Evolutionary conservation across 75 land plant genomes (phyloP).

Genomic region (Azolla pinnata): DNA sequence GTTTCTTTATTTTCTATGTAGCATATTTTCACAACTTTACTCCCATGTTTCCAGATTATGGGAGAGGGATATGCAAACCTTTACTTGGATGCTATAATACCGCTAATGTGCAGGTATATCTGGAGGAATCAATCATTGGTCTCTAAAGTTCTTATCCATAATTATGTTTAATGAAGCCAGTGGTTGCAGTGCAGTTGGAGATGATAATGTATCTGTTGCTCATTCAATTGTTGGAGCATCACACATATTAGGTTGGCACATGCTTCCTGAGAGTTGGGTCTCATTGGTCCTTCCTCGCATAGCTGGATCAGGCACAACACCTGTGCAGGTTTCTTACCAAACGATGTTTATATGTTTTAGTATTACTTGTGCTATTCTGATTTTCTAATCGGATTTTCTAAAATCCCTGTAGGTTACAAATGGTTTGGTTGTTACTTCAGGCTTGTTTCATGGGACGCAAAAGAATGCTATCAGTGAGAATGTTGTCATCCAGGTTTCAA

Average conservation of each 20-base stretch:
- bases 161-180: neutral
- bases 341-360: neutral
- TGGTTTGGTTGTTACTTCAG: conserved; percentile 24
- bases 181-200: conserved; percentile 33
- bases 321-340: neutral
- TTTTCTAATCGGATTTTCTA: no score
- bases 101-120: conserved; percentile 27
- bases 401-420: conserved; percentile 22
- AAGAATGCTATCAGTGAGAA: conserved; percentile 5
- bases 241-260: conserved; percentile 25
- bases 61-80: conserved; percentile 18
- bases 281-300: conserved; percentile 6
- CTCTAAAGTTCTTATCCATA: neutral
- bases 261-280: conserved; percentile 16
- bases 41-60: conserved; percentile 17
- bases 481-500: conserved; percentile 11
- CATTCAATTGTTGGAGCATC: conserved; percentile 16
- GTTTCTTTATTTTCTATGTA: neutral
- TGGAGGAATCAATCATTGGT: conserved; percentile 1
- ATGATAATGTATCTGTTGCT: conserved; percentile 26
- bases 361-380: no score
- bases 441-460: conserved; percentile 19
- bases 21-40: neutral
- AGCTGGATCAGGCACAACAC: neutral
- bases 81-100: conserved; percentile 20